Evolutionary conservation across 495 filamentous ascomycete genomes (phyloP).

Genomic region (Platismatia glauca): DNA sequence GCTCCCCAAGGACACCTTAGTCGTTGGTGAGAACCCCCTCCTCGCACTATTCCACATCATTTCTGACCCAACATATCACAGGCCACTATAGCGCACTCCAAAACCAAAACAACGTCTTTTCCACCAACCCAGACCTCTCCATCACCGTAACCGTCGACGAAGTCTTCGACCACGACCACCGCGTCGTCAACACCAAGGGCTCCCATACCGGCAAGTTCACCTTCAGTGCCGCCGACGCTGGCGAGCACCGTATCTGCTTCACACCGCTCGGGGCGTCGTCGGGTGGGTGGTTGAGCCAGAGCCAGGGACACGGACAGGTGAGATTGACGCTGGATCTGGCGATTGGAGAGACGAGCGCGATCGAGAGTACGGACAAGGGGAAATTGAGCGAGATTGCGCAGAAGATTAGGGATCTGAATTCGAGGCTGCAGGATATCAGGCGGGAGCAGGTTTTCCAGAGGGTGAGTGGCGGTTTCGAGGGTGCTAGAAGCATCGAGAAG

Average conservation of each 20-base stretch:
- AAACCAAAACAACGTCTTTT: conserved; percentile 52
- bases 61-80: conserved; percentile 23
- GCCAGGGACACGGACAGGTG: conserved; percentile 59
- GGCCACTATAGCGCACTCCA: conserved; percentile 80
- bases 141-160: conserved; percentile 92
- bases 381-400: conserved; percentile 88
- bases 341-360: conserved; percentile 90
- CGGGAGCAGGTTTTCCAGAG: conserved; percentile 94
- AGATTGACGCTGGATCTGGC: conserved; percentile 81
- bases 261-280: conserved; percentile 60
- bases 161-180: conserved; percentile 96
- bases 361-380: conserved; percentile 87
- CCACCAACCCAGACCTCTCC: conserved; percentile 59
- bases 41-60: background rate
- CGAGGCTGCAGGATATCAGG: conserved; percentile 77
- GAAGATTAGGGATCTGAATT: conserved; percentile 84
- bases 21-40: conserved; percentile 56
- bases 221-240: conserved; percentile 87
- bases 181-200: conserved; percentile 80
- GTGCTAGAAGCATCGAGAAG: too few relatives aligned
- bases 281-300: conserved; percentile 60
- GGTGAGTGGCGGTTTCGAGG: conserved; percentile 44
- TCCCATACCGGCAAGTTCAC: conserved; percentile 75
- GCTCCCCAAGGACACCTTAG: conserved; percentile 92
- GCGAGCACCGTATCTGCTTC: conserved; percentile 93